Evolutionary conservation across 306 rosid species (phyloP).

Genomic region (Cotoneaster glaucophyllus): DNA sequence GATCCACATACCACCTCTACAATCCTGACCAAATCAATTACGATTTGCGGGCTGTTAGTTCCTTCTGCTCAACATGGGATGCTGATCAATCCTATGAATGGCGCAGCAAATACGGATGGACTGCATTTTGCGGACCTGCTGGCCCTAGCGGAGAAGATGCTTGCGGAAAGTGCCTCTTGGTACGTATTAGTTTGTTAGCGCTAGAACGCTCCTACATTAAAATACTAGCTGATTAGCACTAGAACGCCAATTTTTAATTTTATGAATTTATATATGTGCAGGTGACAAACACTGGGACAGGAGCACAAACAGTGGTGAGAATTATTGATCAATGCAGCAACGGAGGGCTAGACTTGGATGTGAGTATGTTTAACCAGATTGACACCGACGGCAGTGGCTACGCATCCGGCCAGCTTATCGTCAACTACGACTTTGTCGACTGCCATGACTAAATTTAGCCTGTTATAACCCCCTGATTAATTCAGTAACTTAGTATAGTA

Average conservation of each 20-base stretch:
- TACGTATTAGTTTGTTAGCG: constrained; percentile 2
- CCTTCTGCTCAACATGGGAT: constrained; percentile 74
- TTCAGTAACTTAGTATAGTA: too few relatives aligned
- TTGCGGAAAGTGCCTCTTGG: constrained; percentile 64
- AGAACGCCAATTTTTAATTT: too few relatives aligned
- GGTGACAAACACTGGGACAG: constrained; percentile 34
- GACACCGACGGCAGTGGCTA: constrained; percentile 38
- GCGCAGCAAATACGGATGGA: constrained; percentile 82
- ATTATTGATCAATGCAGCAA: constrained; percentile 43
- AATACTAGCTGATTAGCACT: too few relatives aligned
- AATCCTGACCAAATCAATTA: constrained; percentile 49
- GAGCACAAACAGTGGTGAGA: constrained; percentile 23
- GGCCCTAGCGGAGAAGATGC: constrained; percentile 49
- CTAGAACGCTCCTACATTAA: too few relatives aligned
- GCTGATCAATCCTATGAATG: constrained; percentile 50
- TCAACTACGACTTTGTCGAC: constrained; percentile 33
- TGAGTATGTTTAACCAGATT: constrained; percentile 13
- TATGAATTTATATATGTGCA: background rate
- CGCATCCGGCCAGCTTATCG: constrained; percentile 28
- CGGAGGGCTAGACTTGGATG: constrained; percentile 47
- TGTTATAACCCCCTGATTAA: too few relatives aligned
- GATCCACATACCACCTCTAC: constrained; percentile 64
- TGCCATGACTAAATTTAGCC: constrained; percentile 13
- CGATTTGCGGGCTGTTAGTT: constrained; percentile 53
- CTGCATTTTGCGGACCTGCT: constrained; percentile 62